These are phyloP conservation scores for Spathaspora hagerdaliae DNA, from an alignment of 805 yeast genomes.

Conservation along the genomic window DNA sequence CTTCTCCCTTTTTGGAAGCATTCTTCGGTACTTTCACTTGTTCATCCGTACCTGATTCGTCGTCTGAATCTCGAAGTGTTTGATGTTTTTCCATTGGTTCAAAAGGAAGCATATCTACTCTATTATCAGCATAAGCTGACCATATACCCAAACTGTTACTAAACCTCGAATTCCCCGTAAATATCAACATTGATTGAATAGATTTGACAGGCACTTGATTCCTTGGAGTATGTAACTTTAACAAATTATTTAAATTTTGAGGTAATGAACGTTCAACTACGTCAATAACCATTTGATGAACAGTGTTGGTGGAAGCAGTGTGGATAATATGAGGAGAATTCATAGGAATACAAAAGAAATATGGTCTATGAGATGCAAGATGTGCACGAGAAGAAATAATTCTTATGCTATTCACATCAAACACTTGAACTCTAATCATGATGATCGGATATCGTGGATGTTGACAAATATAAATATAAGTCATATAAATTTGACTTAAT, in stretches of 20 bases:
- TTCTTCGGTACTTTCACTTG: background rate
- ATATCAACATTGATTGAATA: conserved; percentile 51
- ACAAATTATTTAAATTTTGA: conserved; percentile 39
- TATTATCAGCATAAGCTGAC: conserved; percentile 68
- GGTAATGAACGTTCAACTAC: conserved; percentile 54
- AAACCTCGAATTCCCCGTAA: conserved; percentile 60
- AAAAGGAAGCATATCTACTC: conserved; percentile 63
- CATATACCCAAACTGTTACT: conserved; percentile 65
- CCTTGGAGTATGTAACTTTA: conserved; percentile 33
- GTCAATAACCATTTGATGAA: conserved; percentile 54
- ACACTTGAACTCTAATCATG: conserved; percentile 64
- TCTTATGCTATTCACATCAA: conserved; percentile 39
- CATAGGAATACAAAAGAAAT: conserved; percentile 61
- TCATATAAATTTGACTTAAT: conserved; percentile 48
- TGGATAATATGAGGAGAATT: conserved; percentile 68
- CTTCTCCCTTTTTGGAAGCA: background rate
- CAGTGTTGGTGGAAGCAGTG: conserved; percentile 38
- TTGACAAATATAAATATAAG: conserved; percentile 63
- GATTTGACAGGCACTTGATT: conserved; percentile 37
- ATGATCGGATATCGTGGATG: conserved; percentile 62
- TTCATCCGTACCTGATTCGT: conserved; percentile 13
- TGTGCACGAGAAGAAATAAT: conserved; percentile 27
- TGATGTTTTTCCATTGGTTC: conserved; percentile 42
- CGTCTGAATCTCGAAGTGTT: conserved; percentile 7
- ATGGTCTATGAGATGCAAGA: conserved; percentile 54